These are phyloP conservation scores for Theileria orientalis DNA, from an alignment of 169 alveolate species.

Conservation along the genomic window DNA sequence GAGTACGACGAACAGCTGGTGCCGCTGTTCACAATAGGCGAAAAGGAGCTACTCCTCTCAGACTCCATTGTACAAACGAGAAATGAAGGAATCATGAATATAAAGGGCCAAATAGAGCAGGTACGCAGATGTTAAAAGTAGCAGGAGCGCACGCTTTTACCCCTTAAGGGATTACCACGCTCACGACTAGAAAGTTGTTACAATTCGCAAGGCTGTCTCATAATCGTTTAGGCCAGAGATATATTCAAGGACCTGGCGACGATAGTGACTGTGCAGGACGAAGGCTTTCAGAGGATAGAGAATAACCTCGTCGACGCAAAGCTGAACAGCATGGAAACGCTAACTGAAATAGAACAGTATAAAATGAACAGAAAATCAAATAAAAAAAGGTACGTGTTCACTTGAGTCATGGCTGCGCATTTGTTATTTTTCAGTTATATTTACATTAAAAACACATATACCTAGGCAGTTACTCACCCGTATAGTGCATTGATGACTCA, in stretches of 20 bases:
- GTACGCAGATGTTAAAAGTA: not conserved
- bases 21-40: constrained; percentile 9
- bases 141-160: not conserved
- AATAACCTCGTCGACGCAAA: constrained; percentile 24
- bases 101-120: constrained; percentile 51
- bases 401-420: too few relatives aligned
- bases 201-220: too few relatives aligned
- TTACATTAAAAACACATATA: too few relatives aligned
- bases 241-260: constrained; percentile 58
- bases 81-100: constrained; percentile 33
- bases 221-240: constrained; percentile 37
- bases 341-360: constrained; percentile 18
- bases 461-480: too few relatives aligned
- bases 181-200: too few relatives aligned
- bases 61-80: constrained; percentile 47
- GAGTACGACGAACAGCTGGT: constrained; percentile 16
- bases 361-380: not conserved
- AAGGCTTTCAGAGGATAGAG: constrained; percentile 50
- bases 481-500: too few relatives aligned
- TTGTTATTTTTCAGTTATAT: too few relatives aligned
- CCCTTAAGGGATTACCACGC: not conserved
- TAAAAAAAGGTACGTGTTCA: not conserved
- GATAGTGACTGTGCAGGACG: constrained; percentile 63
- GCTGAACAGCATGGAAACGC: constrained; percentile 35
- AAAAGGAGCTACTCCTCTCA: constrained; percentile 16